A percentile compares a stretch with the other conserved stretches of the same genome.
phyloP scores from a whole-genome alignment of 129 eudicot genomes.

The Flaveria robusta region DNA sequence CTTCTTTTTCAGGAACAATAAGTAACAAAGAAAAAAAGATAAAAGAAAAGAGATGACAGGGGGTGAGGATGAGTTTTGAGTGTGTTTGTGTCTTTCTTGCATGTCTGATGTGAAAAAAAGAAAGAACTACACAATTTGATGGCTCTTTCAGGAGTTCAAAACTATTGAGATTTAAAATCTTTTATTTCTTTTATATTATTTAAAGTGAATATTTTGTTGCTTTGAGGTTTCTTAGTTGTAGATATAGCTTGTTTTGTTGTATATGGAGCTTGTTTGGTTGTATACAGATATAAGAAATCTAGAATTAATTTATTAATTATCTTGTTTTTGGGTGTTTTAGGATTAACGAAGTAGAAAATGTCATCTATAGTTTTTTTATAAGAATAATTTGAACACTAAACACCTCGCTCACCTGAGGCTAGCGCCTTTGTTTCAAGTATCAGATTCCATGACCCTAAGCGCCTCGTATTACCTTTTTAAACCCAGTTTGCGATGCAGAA shows the following conservation, averaged over 20 bases:
- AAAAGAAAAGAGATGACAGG: neutral
- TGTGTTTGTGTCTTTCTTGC: neutral
- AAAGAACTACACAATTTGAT: neutral
- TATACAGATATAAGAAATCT: neutral
- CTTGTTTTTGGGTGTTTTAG: neutral
- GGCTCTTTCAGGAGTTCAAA: neutral
- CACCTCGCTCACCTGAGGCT: neutral
- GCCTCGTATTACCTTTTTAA: neutral
- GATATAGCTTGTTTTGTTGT: neutral
- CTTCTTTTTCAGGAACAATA: neutral
- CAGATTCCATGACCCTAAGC: neutral
- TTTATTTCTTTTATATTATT: neutral
- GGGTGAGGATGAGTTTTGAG: neutral
- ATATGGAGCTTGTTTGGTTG: neutral
- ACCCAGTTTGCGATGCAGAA: conserved; percentile 4
- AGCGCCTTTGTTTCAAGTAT: neutral
- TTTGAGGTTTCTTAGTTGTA: neutral
- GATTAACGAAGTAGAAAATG: neutral
- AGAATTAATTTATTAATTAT: neutral
- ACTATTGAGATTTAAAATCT: neutral
- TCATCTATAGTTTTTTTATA: neutral
- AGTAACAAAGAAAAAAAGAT: neutral
- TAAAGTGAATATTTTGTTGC: neutral
- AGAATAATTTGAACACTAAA: neutral
- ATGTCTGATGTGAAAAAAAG: neutral